A percentile compares a stretch with the other conserved stretches of the same genome.
These are phyloP conservation scores for Trypanosoma boissoni DNA, from an alignment of 208 protist species.

Conservation along the genomic window DNA sequence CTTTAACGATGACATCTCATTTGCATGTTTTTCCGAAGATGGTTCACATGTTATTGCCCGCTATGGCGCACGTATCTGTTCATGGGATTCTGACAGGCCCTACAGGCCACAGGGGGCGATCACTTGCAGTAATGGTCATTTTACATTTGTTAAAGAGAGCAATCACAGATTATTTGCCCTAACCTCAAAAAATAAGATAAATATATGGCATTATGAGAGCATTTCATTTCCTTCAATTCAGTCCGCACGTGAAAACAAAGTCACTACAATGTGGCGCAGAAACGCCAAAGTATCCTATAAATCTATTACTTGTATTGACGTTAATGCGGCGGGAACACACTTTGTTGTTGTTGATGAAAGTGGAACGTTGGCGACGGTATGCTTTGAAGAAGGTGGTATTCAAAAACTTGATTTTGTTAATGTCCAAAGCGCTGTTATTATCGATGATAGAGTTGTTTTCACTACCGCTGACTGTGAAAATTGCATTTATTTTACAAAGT, in stretches of 20 bases:
- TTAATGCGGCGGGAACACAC: constrained; percentile 30
- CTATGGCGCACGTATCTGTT: constrained; percentile 35
- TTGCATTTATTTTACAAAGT: constrained; percentile 18
- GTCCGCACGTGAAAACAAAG: constrained; percentile 35
- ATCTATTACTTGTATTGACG: constrained; percentile 34
- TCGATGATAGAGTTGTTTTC: constrained; percentile 39
- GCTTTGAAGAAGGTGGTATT: constrained; percentile 26
- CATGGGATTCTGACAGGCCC: constrained; percentile 55
- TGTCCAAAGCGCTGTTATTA: constrained; percentile 27
- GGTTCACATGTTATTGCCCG: constrained; percentile 48
- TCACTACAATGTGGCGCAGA: constrained; percentile 51
- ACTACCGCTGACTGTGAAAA: constrained; percentile 3
- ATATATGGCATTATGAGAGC: constrained; percentile 42
- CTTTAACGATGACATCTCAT: constrained; percentile 33
- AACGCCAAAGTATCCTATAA: constrained; percentile 60
- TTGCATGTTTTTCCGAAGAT: constrained; percentile 60
- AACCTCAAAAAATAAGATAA: constrained; percentile 46
- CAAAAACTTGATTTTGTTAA: constrained; percentile 26
- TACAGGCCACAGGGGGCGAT: constrained; percentile 45
- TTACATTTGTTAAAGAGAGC: constrained; percentile 50
- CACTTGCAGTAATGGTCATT: constrained; percentile 40
- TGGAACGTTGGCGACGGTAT: constrained; percentile 36
- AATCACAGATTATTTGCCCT: constrained; percentile 44
- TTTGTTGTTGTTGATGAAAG: constrained; percentile 28
- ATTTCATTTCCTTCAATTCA: constrained; percentile 54